Evolutionary conservation across 352 stramenopile genomes (phyloP).

Genomic region (Phytophthora quininea): DNA sequence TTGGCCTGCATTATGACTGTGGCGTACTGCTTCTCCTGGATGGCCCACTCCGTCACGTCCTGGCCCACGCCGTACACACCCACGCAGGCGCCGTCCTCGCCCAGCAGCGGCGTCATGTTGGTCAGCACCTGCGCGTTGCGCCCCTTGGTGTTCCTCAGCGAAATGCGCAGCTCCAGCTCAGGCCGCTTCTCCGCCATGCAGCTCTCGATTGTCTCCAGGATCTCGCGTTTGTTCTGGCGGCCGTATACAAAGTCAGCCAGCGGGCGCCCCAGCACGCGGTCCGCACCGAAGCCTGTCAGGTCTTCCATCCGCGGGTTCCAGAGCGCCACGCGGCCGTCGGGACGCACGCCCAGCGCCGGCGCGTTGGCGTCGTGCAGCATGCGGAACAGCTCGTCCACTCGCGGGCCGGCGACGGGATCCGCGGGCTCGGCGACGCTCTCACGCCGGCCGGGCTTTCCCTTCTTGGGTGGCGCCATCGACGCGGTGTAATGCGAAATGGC

Average conservation of each 20-base stretch:
- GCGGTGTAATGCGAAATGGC: too few relatives aligned
- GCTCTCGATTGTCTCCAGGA: slow-evolving; percentile 32
- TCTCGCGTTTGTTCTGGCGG: slow-evolving; percentile 36
- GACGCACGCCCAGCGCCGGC: slow-evolving; percentile 63
- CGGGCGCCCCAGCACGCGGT: slow-evolving; percentile 42
- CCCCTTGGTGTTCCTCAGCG: slow-evolving; percentile 47
- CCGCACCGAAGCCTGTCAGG: slow-evolving; percentile 55
- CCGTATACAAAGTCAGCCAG: slow-evolving; percentile 65
- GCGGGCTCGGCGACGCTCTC: too few relatives aligned
- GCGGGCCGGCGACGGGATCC: too few relatives aligned
- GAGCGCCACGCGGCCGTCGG: slow-evolving; percentile 52
- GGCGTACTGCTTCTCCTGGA: slow-evolving; percentile 63
- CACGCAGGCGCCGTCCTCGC: slow-evolving; percentile 43
- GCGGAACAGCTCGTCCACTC: slow-evolving; percentile 6
- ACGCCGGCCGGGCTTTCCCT: too few relatives aligned
- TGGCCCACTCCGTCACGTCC: slow-evolving; percentile 56
- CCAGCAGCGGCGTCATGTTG: slow-evolving; percentile 59
- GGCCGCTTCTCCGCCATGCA: slow-evolving; percentile 44
- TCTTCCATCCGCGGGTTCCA: slow-evolving; percentile 65
- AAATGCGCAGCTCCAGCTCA: slow-evolving; percentile 54
- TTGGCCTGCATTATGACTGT: slow-evolving; percentile 79
- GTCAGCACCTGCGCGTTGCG: slow-evolving; percentile 57
- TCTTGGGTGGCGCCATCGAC: too few relatives aligned
- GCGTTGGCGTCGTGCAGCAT: slow-evolving; percentile 70
- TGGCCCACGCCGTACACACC: slow-evolving; percentile 62